Base-by-base conservation (phyloP, 495 filamentous ascomycete species). In the Staphylotrichum tortipilum region DNA sequence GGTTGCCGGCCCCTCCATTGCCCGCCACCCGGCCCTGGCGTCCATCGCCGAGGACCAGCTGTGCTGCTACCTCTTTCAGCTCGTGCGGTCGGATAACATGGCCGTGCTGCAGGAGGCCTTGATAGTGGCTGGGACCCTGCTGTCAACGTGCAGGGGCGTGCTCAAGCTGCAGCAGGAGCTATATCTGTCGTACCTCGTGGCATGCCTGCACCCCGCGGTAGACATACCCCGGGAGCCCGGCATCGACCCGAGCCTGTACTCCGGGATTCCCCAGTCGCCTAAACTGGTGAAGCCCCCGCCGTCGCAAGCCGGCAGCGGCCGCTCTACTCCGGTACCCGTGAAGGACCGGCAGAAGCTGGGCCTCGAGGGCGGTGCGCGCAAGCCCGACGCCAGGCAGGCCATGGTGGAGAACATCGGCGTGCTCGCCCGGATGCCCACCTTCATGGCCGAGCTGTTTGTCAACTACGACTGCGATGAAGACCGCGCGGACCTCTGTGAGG, bases 391-490 rank as follows among this genome's bases (percentile, higher is more conserved):
- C 38, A 75, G 94, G 55, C 94, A 99, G 66, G 92, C 92, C 24
- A 99, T 99, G 92, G 89, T 99, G 9, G 92, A 99, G 67, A 95
- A 85, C 53, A 82, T 99, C 29, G 89, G 91, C 36, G 86, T 88
- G 23, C 74, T 99, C 37, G 85, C 88, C 26, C 78, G 94, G 22
- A 95, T 97, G 67, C 89, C 92, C 1, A 87, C 81, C 43, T 97
- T 89, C 57, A 89, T 97, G 79, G 82, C 87, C 17, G 92, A 99
- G 63, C 76, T 99, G 14, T 97, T 92, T 57, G 79, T 96, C 67
- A 99, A 99, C 68, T 99, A 99, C 60, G 92, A 99, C 68, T 97
- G 90, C 54, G 91, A 96, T 55, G 83, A 89, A 29, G 87, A 97
- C 63, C 82, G 94, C 24, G 83, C 81, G 30, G 92, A 97, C 66